A percentile compares a stretch with the other conserved stretches of the same genome.
phyloP scores from a whole-genome alignment of 2,329 filamentous ascomycete genomes.

The Clonostachys rosea region DNA sequence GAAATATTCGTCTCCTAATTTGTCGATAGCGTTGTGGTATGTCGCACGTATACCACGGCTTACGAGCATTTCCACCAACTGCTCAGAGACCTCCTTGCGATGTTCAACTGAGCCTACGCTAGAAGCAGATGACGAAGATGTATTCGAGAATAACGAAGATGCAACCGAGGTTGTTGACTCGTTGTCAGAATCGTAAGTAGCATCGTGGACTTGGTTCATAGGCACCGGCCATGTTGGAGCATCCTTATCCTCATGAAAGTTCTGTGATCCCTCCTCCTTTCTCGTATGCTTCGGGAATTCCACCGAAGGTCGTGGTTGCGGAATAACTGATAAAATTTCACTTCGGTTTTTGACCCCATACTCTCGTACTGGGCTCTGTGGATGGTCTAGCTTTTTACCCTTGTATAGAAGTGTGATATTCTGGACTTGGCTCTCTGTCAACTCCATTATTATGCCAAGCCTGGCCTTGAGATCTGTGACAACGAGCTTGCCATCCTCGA shows the following conservation, averaged over 20 bases:
- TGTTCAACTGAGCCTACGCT: background rate
- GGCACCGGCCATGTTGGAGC: too few relatives aligned
- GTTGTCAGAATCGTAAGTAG: background rate
- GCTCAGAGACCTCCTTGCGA: background rate
- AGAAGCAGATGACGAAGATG: background rate
- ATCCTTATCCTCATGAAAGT: too few relatives aligned
- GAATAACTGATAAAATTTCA: constrained; percentile 47
- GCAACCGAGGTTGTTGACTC: background rate
- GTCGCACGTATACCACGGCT: background rate
- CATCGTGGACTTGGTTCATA: too few relatives aligned
- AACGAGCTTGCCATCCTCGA: constrained; percentile 67
- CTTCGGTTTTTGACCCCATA: constrained; percentile 58
- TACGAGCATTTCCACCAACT: background rate
- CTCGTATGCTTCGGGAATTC: too few relatives aligned
- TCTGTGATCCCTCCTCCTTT: too few relatives aligned
- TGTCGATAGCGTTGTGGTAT: background rate
- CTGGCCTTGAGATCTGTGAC: constrained; percentile 64
- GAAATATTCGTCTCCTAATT: background rate
- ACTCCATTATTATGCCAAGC: constrained; percentile 61
- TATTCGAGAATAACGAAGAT: background rate
- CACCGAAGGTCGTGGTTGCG: constrained; percentile 15
- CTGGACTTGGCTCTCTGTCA: constrained; percentile 45
- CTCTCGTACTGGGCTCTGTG: constrained; percentile 48
- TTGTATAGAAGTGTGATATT: constrained; percentile 70
- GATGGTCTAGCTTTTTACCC: constrained; percentile 64